Evolutionary conservation across 108 stramenopile genomes (phyloP), one percentile per base, ranked within the genome.

Genomic region (Aurantiochytrium sp.): DNA sequence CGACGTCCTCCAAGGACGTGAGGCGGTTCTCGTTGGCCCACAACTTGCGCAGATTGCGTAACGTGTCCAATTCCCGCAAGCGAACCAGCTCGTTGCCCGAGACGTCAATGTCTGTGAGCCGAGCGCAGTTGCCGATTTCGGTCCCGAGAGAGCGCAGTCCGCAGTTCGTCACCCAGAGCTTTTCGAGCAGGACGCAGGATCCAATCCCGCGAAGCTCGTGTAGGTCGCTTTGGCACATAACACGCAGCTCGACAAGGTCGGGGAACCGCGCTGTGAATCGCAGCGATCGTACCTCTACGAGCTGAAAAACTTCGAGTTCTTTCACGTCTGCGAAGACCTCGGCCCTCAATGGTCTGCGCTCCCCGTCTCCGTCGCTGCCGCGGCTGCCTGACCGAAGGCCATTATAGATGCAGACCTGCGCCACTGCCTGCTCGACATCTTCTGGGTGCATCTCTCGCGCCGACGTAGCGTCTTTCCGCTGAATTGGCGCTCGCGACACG

Each of bases 21-120:
- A 91, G 42, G 10, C 37, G 87, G 81, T 91, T 91, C 31, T 91
- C 90, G 87, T 91, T 91, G 30, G 85, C 52, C 91, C 90, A 91
- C 39, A 91, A 89, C 54, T 87, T 89, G 30, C 37, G 41, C 31
- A 91, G 54, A 17, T 69, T 32, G 21, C 31, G 54, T 37, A 91
- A 39, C 27, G 41, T 52, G n/a, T 45, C 85, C 34, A 89, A 39
- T 17, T 36, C 87, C 19, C 42, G 85, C 87, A 90, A 21, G 32
- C 85, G 36, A 17, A 50, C 37, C 37, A 90, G 68, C 22, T 85
- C 34, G 55, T 90, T 90, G 45, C 88, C 55, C 34, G 48, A 52
- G 37, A 90, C 36, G 69, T 90, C 86, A 5, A 90, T 41, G 30
- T 55, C 10, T 4, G 39, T 37, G 55, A 54, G 34, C 0, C 21